phyloP scores from a whole-genome alignment of 805 yeast species.

The Wickerhamiella bombiphila region DNA sequence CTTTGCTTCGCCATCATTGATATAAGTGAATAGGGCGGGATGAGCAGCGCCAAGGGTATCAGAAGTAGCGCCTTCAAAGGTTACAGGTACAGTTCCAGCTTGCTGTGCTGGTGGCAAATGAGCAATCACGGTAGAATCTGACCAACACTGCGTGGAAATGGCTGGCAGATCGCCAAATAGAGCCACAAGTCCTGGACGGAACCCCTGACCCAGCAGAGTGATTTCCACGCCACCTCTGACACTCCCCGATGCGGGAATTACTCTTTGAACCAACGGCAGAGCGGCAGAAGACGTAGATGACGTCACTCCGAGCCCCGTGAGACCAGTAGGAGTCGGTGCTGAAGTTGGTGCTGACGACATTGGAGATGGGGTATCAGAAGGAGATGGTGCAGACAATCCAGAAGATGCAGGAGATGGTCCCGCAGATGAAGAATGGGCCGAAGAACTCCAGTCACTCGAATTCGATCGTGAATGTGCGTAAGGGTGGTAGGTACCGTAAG shows the following conservation, averaged over 20 bases:
- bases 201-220: slow-evolving; percentile 75
- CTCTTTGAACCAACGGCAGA: slow-evolving; percentile 57
- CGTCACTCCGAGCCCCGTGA: too few species aligned
- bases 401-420: slow-evolving; percentile 1
- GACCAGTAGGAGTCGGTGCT: background rate
- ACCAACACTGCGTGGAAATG: slow-evolving; percentile 85
- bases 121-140: slow-evolving; percentile 83
- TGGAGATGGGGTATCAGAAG: too few species aligned
- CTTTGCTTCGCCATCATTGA: slow-evolving; percentile 91
- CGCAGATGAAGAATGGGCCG: background rate
- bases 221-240: slow-evolving; percentile 93
- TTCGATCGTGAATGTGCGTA: slow-evolving; percentile 1
- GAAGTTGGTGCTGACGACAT: background rate
- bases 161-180: slow-evolving; percentile 54
- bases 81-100: slow-evolving; percentile 84
- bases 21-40: slow-evolving; percentile 57
- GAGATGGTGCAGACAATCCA: background rate
- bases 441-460: slow-evolving; percentile 1
- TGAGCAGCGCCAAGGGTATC: background rate
- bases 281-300: background rate
- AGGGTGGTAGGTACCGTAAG: background rate
- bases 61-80: slow-evolving; percentile 44
- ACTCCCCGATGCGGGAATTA: slow-evolving; percentile 93
- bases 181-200: slow-evolving; percentile 67
- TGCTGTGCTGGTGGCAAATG: slow-evolving; percentile 81